Evolutionary conservation across 768 basidiomycete genomes (phyloP).

Genomic region (Leucocoprinus sp.): DNA sequence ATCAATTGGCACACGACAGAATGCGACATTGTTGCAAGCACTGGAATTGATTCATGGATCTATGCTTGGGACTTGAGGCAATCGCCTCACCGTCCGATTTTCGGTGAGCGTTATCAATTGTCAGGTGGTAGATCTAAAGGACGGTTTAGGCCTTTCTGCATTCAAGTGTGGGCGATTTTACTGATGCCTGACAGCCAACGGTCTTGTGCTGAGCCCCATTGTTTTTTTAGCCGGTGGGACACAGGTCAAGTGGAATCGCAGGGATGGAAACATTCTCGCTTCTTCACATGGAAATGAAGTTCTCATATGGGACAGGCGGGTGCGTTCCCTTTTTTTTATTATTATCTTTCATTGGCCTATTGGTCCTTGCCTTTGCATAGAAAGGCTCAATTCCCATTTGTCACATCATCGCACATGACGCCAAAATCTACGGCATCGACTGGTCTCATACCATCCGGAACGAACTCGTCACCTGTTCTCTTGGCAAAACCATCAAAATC

Average conservation of each 20-base stretch:
- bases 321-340: too few relatives aligned
- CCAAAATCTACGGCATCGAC: conserved; percentile 96
- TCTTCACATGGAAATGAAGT: conserved; percentile 85
- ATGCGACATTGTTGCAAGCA: conserved; percentile 80
- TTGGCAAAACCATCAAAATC: conserved; percentile 89
- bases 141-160: conserved; percentile 28
- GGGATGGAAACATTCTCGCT: conserved; percentile 79
- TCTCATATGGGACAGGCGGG: conserved; percentile 90
- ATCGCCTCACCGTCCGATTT: conserved; percentile 53
- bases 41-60: conserved; percentile 89
- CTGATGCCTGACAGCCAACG: too few relatives aligned
- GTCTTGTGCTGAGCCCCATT: too few relatives aligned
- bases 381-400: conserved; percentile 83
- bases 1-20: conserved; percentile 94
- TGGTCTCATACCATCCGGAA: conserved; percentile 75
- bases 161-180: conserved; percentile 34
- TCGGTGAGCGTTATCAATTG: conserved; percentile 56
- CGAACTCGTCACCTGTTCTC: conserved; percentile 88
- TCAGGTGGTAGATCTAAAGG: not conserved
- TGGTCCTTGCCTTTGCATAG: conserved; percentile 27
- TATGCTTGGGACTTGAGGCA: conserved; percentile 89
- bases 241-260: conserved; percentile 96
- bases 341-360: not conserved
- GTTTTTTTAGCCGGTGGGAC: conserved; percentile 63
- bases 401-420: conserved; percentile 71